Evolutionary conservation across 1,139 yeast species (phyloP).

Genomic region (Hemisphaericaspora subhashii): DNA sequence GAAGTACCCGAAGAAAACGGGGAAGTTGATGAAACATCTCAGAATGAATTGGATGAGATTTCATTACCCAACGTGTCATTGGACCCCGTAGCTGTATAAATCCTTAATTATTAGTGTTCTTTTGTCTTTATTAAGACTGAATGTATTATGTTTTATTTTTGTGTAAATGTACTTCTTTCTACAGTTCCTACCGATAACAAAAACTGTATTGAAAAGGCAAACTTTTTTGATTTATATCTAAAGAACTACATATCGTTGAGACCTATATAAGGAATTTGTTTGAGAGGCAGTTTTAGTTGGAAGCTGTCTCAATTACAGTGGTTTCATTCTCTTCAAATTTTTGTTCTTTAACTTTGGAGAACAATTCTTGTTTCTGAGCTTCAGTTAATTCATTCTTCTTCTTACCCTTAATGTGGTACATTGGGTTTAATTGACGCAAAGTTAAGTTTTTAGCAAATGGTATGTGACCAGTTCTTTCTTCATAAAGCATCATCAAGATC

Average conservation of each 20-base stretch:
- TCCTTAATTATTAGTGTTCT: not conserved
- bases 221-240: too few relatives aligned
- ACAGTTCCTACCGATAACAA: too few relatives aligned
- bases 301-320: too few relatives aligned
- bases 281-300: too few relatives aligned
- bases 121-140: too few relatives aligned
- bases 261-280: too few relatives aligned
- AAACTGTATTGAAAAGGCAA: too few relatives aligned
- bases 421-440: constrained; percentile 62
- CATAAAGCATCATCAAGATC: constrained; percentile 60
- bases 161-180: not conserved
- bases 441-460: constrained; percentile 48
- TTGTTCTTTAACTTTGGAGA: constrained; percentile 25
- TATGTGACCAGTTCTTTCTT: constrained; percentile 56
- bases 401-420: constrained; percentile 69
- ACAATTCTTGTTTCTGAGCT: constrained; percentile 55
- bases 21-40: not conserved
- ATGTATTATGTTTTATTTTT: too few relatives aligned
- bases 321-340: too few relatives aligned
- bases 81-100: not conserved
- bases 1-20: not conserved
- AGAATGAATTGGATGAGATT: not conserved
- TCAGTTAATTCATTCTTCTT: constrained; percentile 58
- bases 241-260: too few relatives aligned
- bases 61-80: not conserved